phyloP scores from a whole-genome alignment of 495 filamentous ascomycete genomes.

The Parachaetomium inaequale region DNA sequence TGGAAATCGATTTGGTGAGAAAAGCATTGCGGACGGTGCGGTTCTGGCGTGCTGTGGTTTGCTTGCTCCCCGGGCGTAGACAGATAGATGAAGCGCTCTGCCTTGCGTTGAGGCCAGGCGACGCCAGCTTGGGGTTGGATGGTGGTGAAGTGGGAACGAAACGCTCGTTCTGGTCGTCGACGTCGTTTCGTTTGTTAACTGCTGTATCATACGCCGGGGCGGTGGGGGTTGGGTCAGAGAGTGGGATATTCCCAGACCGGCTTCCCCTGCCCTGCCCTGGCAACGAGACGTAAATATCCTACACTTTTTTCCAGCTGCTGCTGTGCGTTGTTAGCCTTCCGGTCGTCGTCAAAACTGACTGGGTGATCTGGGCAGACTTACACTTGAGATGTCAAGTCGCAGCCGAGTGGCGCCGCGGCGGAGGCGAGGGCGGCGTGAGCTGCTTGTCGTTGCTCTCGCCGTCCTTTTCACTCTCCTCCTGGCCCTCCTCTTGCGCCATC shows the following conservation, averaged over 20 bases:
- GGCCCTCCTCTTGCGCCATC: background rate
- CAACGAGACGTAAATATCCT: slow-evolving; percentile 17
- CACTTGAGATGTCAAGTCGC: background rate
- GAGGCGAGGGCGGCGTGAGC: background rate
- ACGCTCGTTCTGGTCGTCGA: slow-evolving; percentile 18
- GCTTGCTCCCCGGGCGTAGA: background rate
- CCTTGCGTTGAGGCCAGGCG: background rate
- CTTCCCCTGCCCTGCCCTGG: background rate
- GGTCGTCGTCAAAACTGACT: background rate
- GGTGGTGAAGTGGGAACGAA: slow-evolving; percentile 8
- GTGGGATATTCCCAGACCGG: background rate
- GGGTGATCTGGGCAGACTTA: background rate
- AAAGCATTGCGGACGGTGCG: background rate
- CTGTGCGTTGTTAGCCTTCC: background rate
- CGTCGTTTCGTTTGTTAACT: slow-evolving; percentile 19
- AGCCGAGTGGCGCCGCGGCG: slow-evolving; percentile 9
- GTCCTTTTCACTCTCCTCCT: background rate
- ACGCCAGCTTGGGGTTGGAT: background rate
- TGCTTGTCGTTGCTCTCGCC: background rate
- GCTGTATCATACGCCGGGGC: slow-evolving; percentile 24
- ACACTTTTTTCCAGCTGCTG: slow-evolving; percentile 1
- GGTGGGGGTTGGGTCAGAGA: background rate
- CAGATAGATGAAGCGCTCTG: background rate
- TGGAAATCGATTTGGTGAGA: slow-evolving; percentile 5
- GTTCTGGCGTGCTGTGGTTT: background rate